phyloP scores from a whole-genome alignment of 129 eudicot species.

The Gnaphalium uliginosum region DNA sequence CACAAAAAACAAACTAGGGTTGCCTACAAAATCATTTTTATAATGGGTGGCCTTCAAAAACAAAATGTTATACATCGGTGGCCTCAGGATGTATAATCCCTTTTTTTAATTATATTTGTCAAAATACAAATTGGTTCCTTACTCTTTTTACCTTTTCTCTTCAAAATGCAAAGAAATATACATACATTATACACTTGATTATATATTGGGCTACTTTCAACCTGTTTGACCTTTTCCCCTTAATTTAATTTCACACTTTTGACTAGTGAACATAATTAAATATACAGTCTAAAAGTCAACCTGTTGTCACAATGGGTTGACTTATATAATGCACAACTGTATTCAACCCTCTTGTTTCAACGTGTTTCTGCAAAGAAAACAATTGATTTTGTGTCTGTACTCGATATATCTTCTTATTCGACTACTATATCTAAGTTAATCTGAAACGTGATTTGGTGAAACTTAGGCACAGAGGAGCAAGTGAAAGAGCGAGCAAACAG shows the following conservation, averaged over 20 bases:
- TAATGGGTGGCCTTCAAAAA: too few species aligned
- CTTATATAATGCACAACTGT: neutral
- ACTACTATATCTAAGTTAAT: neutral
- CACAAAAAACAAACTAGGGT: too few species aligned
- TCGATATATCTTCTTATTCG: neutral
- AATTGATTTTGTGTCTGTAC: neutral
- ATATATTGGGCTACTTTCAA: neutral
- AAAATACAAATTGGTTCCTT: too few species aligned
- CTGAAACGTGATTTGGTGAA: neutral
- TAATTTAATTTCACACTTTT: neutral
- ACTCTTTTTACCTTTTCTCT: too few species aligned
- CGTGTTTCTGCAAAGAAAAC: neutral
- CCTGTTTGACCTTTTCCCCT: neutral
- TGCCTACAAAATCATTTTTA: too few species aligned
- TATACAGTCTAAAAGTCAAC: too few species aligned
- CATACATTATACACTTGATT: too few species aligned
- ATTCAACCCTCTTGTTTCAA: neutral
- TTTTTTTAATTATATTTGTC: too few species aligned
- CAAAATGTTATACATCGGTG: too few species aligned
- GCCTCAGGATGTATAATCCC: too few species aligned
- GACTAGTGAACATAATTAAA: neutral
- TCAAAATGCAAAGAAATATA: too few species aligned
- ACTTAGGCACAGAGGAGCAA: slow-evolving; percentile 63
- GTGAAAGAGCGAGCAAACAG: slow-evolving; percentile 75
- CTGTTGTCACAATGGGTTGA: neutral